Conservation (phyloP, 139 green algal genomes). For the Spirogloea muscicola region DNA sequence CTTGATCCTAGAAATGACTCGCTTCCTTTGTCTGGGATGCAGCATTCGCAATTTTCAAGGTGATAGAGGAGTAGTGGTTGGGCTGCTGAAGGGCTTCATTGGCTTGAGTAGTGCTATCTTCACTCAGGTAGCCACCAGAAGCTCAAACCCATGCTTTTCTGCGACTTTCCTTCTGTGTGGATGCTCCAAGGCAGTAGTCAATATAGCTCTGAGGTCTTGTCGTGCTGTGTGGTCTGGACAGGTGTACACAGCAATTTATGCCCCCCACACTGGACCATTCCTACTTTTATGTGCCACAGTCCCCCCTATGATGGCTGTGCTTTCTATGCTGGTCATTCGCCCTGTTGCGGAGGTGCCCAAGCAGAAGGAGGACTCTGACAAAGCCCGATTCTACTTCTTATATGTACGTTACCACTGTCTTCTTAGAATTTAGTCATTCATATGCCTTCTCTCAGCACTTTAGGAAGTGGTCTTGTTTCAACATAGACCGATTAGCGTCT, state of each 20-base stretch:
- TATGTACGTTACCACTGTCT: too few species aligned
- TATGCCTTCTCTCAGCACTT: too few species aligned
- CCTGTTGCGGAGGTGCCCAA: constrained; percentile 1
- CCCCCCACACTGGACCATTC: constrained; percentile 16
- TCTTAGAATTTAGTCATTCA: too few species aligned
- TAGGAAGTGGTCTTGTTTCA: too few species aligned
- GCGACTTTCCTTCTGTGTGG: too few species aligned
- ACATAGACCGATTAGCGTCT: too few species aligned
- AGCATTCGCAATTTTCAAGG: constrained; percentile 78
- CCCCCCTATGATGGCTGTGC: not conserved
- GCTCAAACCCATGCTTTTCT: not conserved
- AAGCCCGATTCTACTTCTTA: constrained; percentile 6
- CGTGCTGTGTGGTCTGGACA: too few species aligned
- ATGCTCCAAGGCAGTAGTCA: too few species aligned
- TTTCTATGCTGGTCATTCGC: constrained; percentile 28
- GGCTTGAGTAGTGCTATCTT: constrained; percentile 52
- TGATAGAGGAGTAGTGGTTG: constrained; percentile 73
- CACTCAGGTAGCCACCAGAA: constrained; percentile 18
- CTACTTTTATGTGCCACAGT: constrained; percentile 32
- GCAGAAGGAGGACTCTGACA: not conserved
- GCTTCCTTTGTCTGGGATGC: not conserved
- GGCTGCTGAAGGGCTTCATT: constrained; percentile 69
- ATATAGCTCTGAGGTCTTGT: too few species aligned
- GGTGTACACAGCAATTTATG: constrained; percentile 34
- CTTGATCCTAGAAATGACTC: too few species aligned